phyloP scores from a whole-genome alignment of 495 filamentous ascomycete species.

The Astrocystis sublimbata region DNA sequence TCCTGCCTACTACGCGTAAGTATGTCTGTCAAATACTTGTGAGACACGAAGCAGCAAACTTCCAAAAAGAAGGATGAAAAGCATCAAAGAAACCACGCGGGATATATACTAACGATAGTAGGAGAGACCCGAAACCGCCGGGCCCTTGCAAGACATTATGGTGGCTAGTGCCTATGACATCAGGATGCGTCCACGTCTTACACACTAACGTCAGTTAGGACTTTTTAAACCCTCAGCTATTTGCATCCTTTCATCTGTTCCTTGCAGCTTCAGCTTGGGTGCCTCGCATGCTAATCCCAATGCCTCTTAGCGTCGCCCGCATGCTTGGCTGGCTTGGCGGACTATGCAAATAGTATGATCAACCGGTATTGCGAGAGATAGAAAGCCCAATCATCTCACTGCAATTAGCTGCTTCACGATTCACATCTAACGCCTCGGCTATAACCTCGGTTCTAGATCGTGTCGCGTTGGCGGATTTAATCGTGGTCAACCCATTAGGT shows the following conservation, averaged over 20 bases:
- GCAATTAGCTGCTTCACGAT: too few relatives aligned
- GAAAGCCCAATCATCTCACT: too few relatives aligned
- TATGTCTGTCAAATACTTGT: neutral
- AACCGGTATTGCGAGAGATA: too few relatives aligned
- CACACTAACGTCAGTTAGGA: neutral
- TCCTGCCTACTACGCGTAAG: too few relatives aligned
- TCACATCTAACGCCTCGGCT: neutral
- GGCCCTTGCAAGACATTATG: neutral
- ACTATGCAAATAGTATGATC: too few relatives aligned
- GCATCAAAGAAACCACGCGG: too few relatives aligned
- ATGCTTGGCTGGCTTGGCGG: neutral
- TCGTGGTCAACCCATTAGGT: too few relatives aligned
- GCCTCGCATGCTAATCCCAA: neutral
- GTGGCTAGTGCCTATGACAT: neutral
- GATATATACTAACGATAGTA: neutral
- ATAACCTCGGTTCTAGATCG: neutral
- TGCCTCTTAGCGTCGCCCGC: neutral
- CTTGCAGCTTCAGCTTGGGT: slow-evolving; percentile 2
- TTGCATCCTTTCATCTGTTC: neutral
- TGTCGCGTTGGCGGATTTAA: neutral
- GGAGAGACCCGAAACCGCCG: neutral
- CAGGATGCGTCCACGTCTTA: neutral
- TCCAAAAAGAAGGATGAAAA: too few relatives aligned
- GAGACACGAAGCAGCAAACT: too few relatives aligned
- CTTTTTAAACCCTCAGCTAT: neutral